These are phyloP conservation scores for Salix viminalis DNA, from an alignment of 345 rosid genomes.

Conservation along the genomic window DNA sequence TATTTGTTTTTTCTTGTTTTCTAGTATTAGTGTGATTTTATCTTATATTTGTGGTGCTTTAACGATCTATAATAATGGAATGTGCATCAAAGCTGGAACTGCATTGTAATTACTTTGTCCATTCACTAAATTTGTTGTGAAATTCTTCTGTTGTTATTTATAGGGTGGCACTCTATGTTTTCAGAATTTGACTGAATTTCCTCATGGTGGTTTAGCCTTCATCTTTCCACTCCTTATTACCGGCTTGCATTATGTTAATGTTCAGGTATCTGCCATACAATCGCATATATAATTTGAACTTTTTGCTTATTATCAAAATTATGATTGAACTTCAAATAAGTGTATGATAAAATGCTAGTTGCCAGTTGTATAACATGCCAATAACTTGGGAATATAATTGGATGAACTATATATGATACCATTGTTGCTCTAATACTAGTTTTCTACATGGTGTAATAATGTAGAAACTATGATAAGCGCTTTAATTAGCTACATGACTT, in stretches of 20 bases:
- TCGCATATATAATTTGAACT: too few relatives aligned
- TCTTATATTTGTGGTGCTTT: neutral
- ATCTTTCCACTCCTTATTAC: conserved; percentile 70
- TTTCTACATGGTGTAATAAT: too few relatives aligned
- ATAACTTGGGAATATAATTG: too few relatives aligned
- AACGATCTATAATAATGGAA: neutral
- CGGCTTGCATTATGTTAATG: conserved; percentile 67
- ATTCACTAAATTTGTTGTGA: neutral
- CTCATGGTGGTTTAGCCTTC: conserved; percentile 60
- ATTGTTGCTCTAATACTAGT: too few relatives aligned
- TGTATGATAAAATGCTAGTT: too few relatives aligned
- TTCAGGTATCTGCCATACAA: conserved; percentile 49
- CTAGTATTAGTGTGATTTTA: neutral
- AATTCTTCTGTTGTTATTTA: conserved; percentile 18
- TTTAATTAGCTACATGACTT: too few relatives aligned
- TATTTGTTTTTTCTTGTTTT: neutral
- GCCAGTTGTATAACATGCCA: too few relatives aligned
- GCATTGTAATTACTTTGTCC: neutral
- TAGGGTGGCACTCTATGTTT: conserved; percentile 98
- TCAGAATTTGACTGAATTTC: conserved; percentile 74
- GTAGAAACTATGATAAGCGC: too few relatives aligned
- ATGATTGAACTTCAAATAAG: too few relatives aligned
- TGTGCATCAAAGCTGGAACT: neutral
- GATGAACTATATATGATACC: too few relatives aligned
- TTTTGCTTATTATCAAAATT: too few relatives aligned